Evolutionary conservation across 2,329 filamentous ascomycete genomes (phyloP).

Genomic region (Talaromyces marneffei): DNA sequence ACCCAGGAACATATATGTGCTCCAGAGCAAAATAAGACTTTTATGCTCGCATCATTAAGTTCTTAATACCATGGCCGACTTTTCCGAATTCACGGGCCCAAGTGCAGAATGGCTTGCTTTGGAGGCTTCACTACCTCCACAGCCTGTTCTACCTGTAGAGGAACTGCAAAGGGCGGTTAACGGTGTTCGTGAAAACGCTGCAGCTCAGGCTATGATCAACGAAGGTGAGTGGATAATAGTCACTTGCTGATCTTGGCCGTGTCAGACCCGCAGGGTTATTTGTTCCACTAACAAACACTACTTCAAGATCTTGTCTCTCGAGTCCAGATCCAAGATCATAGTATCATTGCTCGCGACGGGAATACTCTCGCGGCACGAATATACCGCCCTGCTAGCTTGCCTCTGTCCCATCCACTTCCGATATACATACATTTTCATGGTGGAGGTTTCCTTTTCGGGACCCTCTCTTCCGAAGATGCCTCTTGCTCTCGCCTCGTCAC

Average conservation of each 20-base stretch:
- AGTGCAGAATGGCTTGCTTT: constrained; percentile 1
- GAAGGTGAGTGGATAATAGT: not conserved
- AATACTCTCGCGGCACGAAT: not conserved
- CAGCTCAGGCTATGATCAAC: not conserved
- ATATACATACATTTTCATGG: constrained; percentile 1
- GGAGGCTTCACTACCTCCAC: not conserved
- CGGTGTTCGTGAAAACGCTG: not conserved
- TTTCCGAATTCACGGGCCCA: not conserved
- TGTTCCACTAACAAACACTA: not conserved
- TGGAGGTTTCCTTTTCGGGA: constrained; percentile 1
- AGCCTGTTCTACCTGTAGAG: not conserved
- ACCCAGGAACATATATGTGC: not conserved
- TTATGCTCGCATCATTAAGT: not conserved
- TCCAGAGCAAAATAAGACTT: not conserved
- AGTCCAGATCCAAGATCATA: not conserved
- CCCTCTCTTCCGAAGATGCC: not conserved
- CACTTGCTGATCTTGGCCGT: not conserved
- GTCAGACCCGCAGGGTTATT: not conserved
- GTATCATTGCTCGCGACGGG: not conserved
- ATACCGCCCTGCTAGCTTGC: not conserved
- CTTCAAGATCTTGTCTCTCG: not conserved
- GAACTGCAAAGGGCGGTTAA: not conserved
- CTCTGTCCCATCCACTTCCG: not conserved
- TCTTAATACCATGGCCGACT: not conserved
- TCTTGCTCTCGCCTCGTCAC: not conserved